Evolutionary conservation across 2,329 filamentous ascomycete genomes (phyloP), one percentile per base, ranked within the genome.

Genomic region (Metarhizium humberi): DNA sequence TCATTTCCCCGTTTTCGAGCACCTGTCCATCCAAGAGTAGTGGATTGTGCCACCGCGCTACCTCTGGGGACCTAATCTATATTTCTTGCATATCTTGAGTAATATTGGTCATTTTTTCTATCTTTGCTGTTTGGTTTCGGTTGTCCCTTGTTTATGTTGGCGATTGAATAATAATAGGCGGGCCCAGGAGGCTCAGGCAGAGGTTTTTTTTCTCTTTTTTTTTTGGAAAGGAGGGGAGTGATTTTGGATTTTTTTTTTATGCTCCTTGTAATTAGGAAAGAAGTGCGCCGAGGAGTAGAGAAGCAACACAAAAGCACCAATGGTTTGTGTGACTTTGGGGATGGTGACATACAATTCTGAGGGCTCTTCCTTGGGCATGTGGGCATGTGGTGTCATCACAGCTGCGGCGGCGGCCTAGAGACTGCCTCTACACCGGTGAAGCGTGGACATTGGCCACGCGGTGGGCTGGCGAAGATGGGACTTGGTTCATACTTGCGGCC

Each of bases 111-210:
- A 53, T 62, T 61, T 55, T 25, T 56, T 58, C 53, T 45, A 53
- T 55, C 62, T 57, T 58, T 62, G 47, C 57, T 60, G 51, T 55
- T 57, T 58, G 57, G 55, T 56, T 56, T 51, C 62, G 59, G 54
- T 62, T 52, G 62, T 61, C 58, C 60, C 54, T 51, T 4, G 13
- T n/a, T 52, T 13, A 32, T 36, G 18, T 6, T 14, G 47, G 53
- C 43, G 43, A 34, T 45, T 48, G 53, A 34, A 11, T 34, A 34
- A 43, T 42, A 38, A 63, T 60, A 60, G 61, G 57, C 60, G 60
- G 66, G 64, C 67, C 68, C 68, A 61, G 68, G 68, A 60, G 68
- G 68, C 65, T 68, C 63, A 58, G 57, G 52, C 60, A 61, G 43
- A 38, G 36, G 20, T 25, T 25, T 25, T 25, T 30, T 52, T 45